These are phyloP conservation scores for Didymella lethalis DNA, from an alignment of 2,329 filamentous ascomycete species.

Conservation along the genomic window DNA sequence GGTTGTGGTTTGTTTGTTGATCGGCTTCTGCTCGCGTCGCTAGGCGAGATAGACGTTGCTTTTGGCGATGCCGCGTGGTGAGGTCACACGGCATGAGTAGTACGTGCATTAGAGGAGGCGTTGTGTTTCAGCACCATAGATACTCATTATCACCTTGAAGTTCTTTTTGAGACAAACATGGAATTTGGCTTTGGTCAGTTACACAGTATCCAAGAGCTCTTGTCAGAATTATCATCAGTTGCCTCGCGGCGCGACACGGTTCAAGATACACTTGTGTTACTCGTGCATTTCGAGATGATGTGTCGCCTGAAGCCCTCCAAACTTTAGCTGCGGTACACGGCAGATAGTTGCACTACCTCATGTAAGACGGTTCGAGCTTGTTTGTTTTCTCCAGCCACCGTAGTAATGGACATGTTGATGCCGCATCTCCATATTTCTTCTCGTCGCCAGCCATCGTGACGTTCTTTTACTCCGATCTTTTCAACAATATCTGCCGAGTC, in stretches of 20 bases:
- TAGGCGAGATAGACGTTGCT: slow-evolving; percentile 5
- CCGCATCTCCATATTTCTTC: slow-evolving; percentile 1
- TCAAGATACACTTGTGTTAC: background rate
- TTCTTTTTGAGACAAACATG: background rate
- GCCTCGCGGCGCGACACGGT: background rate
- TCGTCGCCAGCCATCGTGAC: background rate
- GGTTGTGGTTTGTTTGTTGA: slow-evolving; percentile 11
- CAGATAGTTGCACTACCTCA: slow-evolving; percentile 10
- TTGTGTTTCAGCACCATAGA: slow-evolving; percentile 19
- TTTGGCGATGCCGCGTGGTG: slow-evolving; percentile 11
- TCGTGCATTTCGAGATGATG: background rate
- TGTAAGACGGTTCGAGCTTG: slow-evolving; percentile 5
- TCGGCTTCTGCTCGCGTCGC: slow-evolving; percentile 6
- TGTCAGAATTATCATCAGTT: background rate
- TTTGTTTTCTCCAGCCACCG: slow-evolving; percentile 17
- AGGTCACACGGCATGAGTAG: slow-evolving; percentile 23
- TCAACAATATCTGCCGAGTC: background rate
- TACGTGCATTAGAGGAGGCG: slow-evolving; percentile 19
- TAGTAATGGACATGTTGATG: background rate
- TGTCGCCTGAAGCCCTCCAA: background rate
- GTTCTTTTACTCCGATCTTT: background rate
- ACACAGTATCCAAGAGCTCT: no score
- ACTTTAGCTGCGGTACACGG: slow-evolving; percentile 10
- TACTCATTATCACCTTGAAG: slow-evolving; percentile 5
- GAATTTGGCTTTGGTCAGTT: no score